Base-by-base conservation (phyloP, 1,139 yeast species). In the Scheffersomyces parashehatae region DNA sequence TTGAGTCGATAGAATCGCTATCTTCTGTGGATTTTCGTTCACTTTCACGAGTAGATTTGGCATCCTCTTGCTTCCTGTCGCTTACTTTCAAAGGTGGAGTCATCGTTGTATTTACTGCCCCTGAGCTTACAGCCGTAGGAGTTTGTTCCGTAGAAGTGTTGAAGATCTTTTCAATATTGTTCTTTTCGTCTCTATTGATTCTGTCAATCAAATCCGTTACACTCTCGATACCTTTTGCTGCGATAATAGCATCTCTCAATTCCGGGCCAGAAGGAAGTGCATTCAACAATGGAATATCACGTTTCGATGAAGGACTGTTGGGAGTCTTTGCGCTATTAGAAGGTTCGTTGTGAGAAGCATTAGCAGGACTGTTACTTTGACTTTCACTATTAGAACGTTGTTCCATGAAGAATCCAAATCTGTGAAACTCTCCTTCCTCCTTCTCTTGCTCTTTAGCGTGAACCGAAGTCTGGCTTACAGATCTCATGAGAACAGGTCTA, bases 371-470 rank as follows among this genome's bases (percentile, higher is more conserved):
- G 32, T 26, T 10, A 3, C 16, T 28, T 36, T 29, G 16, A 11
- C 35, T 35, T 15, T 37, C 45, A 29, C 41, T 35, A 9, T 48
- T 70, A 29, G 71, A 64, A 48, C 82, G 77, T 58, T 81, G 87
- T 57, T 83, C 87, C 54, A 85, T 82, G 55, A 81, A 84, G 56
- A 78, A 80, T 12, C 95, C 95, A 81, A 88, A 81, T 64, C 86
- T 82, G 64, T 88, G 96, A 49, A 89, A 75, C 57, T 88, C 96
- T 52, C 97, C 97, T 70, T 90, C 97, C 63, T 90, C 97, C 50
- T 83, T 82, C 56, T 89, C 96, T 60, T 85, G 89, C 51, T 78
- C 81, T 59, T 82, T 85, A 15, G 90, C 86, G 52, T 82, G 82
- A 5, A 79, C 57, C 0, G 88, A 82, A 0, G 88, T 82, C 50